Percentiles rank a stretch among this genome's conserved stretches.
Conservation (phyloP, 2,329 filamentous ascomycete species). For the Alternaria ventricosa region DNA sequence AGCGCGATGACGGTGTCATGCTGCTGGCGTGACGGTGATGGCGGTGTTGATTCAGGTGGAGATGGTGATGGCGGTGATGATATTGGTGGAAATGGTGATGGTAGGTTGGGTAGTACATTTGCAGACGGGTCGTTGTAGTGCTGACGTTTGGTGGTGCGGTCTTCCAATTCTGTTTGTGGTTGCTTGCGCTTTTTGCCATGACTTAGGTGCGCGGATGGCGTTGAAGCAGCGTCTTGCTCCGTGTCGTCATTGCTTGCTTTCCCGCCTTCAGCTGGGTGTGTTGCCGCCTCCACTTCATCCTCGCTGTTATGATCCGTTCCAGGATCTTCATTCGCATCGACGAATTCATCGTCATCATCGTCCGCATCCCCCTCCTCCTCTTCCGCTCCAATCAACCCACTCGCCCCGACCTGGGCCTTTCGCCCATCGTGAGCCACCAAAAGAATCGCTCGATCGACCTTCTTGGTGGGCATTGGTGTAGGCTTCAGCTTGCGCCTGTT, state of each 20-base stretch:
- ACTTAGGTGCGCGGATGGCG: background rate
- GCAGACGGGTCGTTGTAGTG: background rate
- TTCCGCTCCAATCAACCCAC: background rate
- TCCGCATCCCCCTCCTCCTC: background rate
- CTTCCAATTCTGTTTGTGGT: background rate
- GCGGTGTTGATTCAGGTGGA: background rate
- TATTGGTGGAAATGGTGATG: background rate
- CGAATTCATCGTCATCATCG: background rate
- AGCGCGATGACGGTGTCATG: background rate
- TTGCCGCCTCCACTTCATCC: background rate
- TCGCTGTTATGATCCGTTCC: background rate
- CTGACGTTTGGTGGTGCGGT: background rate
- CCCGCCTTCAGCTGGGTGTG: background rate
- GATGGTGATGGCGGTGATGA: background rate
- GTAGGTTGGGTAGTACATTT: background rate
- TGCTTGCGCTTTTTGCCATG: background rate
- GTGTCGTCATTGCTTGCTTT: background rate
- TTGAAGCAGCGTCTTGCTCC: background rate
- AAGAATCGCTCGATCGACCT: background rate
- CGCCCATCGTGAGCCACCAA: background rate
- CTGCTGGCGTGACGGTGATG: background rate
- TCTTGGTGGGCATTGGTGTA: background rate
- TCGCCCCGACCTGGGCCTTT: background rate
- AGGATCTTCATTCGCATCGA: background rate
- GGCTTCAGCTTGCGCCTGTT: background rate